Evolutionary conservation across 2,329 filamentous ascomycete genomes (phyloP), one percentile per base, ranked within the genome.

Genomic region (Arthroderma sp.): DNA sequence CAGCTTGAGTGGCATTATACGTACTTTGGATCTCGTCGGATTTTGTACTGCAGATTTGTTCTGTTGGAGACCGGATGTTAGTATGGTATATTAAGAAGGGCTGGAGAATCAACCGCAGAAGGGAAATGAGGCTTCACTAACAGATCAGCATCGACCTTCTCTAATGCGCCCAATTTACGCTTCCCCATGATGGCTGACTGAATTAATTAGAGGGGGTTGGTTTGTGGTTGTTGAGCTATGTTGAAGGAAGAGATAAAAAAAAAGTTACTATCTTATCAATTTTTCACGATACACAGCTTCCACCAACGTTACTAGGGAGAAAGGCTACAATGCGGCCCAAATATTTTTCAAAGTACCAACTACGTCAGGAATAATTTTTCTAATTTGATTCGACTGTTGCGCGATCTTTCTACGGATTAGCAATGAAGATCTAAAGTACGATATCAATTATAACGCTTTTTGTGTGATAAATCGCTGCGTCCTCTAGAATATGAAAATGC

Each of bases 141-240:
- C 80, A 94, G 77, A 73, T 95, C 89, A 35, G 90, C 91, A 69
- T 96, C 91, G 65, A 95, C 84, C 80, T 96, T 96, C 75, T 96
- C 91, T 72, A 96, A 83, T 60, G 91, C 91, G 57, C 87, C 88
- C 59, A 95, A 81, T 76, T 93, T 94, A 71, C 90, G 81, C 75
- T 95, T 95, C 60, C 83, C 87, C 83, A 89, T 93, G 35, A 17
- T 55, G 41, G 25, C 23, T 9, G 7, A 31, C 8, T 38, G 49
- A 9, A 55, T 56, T 60, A 56, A 58, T 55, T 39, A 25, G 54
- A 53, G 25, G 55, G 58, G 39, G 91, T 91, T 76, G 91, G 91
- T 25, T 44, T 13, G 38, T 33, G 33, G 54, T 44, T 4, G 21
- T 54, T 25, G 52, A 28, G 19, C 23, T 39, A 25, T 47, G 21